Conservation (phyloP, 352 stramenopile genomes). For the Pythium apleroticum region DNA sequence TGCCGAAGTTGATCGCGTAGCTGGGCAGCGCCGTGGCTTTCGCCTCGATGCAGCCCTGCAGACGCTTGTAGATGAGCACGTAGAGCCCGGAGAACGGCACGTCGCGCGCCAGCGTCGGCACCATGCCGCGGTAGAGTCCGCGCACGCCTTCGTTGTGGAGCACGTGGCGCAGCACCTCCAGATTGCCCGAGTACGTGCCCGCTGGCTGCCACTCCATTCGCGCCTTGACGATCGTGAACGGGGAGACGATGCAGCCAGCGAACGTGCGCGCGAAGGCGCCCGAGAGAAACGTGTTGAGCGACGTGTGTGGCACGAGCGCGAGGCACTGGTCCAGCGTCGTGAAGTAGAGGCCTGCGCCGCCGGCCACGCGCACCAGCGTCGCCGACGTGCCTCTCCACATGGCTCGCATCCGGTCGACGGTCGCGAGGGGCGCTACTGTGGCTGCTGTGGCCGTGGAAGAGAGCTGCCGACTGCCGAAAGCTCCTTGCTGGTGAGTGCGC, state of each 20-base stretch:
- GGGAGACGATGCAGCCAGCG: slow-evolving; percentile 74
- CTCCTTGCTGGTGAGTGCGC: slow-evolving; percentile 82
- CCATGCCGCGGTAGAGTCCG: slow-evolving; percentile 84
- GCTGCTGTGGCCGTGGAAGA: neutral
- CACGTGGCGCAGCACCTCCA: slow-evolving; percentile 66
- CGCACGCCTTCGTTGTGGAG: slow-evolving; percentile 63
- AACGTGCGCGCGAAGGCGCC: slow-evolving; percentile 86
- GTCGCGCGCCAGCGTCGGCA: slow-evolving; percentile 83
- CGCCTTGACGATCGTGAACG: slow-evolving; percentile 86
- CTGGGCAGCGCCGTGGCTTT: slow-evolving; percentile 44
- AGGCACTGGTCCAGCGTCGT: slow-evolving; percentile 72
- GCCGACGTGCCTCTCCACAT: slow-evolving; percentile 86
- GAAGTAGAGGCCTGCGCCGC: slow-evolving; percentile 86
- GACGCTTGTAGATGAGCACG: slow-evolving; percentile 80
- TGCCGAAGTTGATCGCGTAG: slow-evolving; percentile 78
- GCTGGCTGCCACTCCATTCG: slow-evolving; percentile 82
- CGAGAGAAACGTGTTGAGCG: slow-evolving; percentile 77
- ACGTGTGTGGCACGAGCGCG: slow-evolving; percentile 45
- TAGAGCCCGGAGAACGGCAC: slow-evolving; percentile 89
- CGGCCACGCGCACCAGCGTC: slow-evolving; percentile 78
- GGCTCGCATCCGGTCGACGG: slow-evolving; percentile 39
- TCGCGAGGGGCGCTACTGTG: slow-evolving; percentile 6
- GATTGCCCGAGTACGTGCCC: slow-evolving; percentile 57
- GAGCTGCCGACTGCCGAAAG: slow-evolving; percentile 41
- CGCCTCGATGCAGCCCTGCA: slow-evolving; percentile 48